Evolutionary conservation across 495 filamentous ascomycete species (phyloP).

Genomic region (Ascodesmis nigricans): DNA sequence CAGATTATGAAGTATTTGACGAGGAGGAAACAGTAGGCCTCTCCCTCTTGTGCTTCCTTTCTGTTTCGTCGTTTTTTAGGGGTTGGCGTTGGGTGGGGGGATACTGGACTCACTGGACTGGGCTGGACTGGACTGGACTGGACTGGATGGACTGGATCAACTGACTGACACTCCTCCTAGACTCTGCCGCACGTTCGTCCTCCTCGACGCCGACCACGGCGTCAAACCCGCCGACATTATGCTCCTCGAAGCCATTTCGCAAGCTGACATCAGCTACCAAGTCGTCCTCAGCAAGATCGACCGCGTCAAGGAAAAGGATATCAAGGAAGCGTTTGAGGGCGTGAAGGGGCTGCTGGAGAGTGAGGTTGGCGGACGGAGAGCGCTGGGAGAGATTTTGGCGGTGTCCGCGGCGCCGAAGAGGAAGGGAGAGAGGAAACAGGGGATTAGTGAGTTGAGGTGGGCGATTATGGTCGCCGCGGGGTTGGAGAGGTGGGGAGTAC

Average conservation of each 20-base stretch:
- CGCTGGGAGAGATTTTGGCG: conserved; percentile 29
- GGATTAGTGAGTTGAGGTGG: conserved; percentile 19
- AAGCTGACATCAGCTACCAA: conserved; percentile 43
- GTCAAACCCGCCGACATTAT: conserved; percentile 48
- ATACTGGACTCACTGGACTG: too few species aligned
- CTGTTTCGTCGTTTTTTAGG: too few species aligned
- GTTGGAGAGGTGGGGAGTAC: conserved; percentile 9
- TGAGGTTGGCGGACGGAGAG: conserved; percentile 20
- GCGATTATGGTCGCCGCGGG: conserved; percentile 18
- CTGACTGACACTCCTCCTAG: too few species aligned
- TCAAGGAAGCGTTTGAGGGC: conserved; percentile 19
- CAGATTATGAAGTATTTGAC: conserved; percentile 72
- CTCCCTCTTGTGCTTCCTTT: too few species aligned
- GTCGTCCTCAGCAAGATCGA: conserved; percentile 75
- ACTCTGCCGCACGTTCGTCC: conserved; percentile 55
- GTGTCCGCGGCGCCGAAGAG: conserved; percentile 25
- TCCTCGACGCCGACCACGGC: conserved; percentile 65
- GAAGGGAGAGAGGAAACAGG: conserved; percentile 12
- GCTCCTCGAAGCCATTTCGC: conserved; percentile 41
- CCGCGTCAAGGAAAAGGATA: conserved; percentile 22
- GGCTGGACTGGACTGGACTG: too few species aligned
- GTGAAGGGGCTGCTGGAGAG: conserved; percentile 23
- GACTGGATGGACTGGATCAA: too few species aligned
- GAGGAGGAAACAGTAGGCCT: conserved; percentile 39
- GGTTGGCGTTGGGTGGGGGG: too few species aligned